Evolutionary conservation across 164 flowering plant genomes (phyloP), one percentile per base, ranked within the genome.

Genomic region (Magnolia kwangsiensis): DNA sequence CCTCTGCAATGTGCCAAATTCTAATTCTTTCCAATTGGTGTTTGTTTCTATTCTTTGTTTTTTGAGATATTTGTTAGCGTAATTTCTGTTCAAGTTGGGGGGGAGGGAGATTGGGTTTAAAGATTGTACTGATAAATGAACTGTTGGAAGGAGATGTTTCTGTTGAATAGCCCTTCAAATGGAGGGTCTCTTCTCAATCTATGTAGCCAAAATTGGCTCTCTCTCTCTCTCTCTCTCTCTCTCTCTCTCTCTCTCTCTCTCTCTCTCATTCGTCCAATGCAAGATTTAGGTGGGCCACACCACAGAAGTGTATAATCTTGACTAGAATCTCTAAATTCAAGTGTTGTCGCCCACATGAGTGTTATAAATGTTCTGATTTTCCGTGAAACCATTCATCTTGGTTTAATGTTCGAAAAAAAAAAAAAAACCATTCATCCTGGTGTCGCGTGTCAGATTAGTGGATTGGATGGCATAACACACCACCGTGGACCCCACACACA

Each of bases 1-100:
- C 99, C 99, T 18, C 45, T 73, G 19, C 84, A 70, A 8, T 96
- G 99, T 75, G 84, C 85, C 8, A 88, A 77, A 76, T 90, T 94
- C 89, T 88, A 84, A 89, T 81, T 71, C 45, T 16, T 31, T 64
- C 19, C 24, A 64, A n/a, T 63, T 63, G 13, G 16, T 51, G 8
- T 64, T 68, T 66, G 71, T 63, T 61, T 21, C 23, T 27, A 71
- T 71, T 70, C 59, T 59, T 71, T 50, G 13, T 63, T 68, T 68
- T 37, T 75, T 27, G n/a, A 68, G 45, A 68, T 6, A 8, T 37
- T 31, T 31, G 9, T 23, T 24, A 21, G 13, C 24, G n/a, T 21
- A 66, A 9, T 24, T 66, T 66, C 24, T 68, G 27, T 68, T 29
- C 45, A 45, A 68, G 11, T 19, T 29, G n/a, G 31, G 24, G 71